phyloP scores from a whole-genome alignment of 306 rosid species.

The Inga laurina region DNA sequence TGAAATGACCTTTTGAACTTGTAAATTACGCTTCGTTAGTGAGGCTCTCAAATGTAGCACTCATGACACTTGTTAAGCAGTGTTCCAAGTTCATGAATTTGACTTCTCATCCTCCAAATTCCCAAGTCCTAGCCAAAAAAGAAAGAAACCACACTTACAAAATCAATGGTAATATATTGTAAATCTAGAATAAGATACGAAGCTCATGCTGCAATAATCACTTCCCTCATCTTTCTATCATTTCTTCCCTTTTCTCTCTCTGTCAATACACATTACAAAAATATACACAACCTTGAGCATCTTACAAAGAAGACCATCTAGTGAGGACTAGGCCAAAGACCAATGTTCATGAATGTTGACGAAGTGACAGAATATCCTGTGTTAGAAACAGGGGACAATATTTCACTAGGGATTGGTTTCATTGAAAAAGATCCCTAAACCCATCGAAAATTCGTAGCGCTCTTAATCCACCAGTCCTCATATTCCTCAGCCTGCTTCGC shows the following conservation, averaged over 20 bases:
- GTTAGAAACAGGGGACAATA: conserved; percentile 3
- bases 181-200: background rate
- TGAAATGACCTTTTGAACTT: no score
- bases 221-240: background rate
- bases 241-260: background rate
- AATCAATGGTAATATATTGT: background rate
- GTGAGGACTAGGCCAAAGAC: conserved; percentile 6
- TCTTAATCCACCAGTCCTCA: conserved; percentile 78
- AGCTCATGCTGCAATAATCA: background rate
- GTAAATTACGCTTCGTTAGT: no score
- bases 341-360: conserved; percentile 17
- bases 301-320: conserved; percentile 10
- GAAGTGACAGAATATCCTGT: background rate
- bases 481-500: conserved; percentile 76
- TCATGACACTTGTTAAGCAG: background rate
- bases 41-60: no score
- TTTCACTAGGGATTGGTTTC: conserved; percentile 36
- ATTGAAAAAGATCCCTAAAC: conserved; percentile 66
- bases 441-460: conserved; percentile 77
- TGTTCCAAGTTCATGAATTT: background rate
- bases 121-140: background rate
- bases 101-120: background rate
- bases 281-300: background rate
- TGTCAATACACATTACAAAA: background rate
- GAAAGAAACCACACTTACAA: no score